Conservation (phyloP, 192 early-diverging fungal species). For the Umbelopsis vinacea region DNA sequence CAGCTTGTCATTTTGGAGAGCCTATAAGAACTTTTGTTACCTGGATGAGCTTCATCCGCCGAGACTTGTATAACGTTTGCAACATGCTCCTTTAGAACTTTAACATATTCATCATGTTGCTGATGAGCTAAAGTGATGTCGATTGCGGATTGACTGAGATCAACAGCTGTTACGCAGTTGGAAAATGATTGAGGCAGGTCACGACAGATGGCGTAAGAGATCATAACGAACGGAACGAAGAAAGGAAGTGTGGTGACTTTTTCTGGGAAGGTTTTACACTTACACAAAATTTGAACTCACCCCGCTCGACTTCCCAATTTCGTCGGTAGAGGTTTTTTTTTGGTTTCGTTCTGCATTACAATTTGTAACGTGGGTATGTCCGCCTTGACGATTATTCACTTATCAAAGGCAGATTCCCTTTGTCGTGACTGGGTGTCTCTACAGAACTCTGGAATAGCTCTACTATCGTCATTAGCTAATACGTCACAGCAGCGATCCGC, state of each 20-base stretch:
- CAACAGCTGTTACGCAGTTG: not conserved
- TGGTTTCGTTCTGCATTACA: not conserved
- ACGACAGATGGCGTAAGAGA: constrained; percentile 1
- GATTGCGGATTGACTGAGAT: constrained; percentile 18
- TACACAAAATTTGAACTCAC: no score
- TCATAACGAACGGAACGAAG: not conserved
- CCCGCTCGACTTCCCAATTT: no score
- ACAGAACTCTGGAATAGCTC: not conserved
- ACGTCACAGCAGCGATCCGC: constrained; percentile 4
- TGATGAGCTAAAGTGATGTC: constrained; percentile 32
- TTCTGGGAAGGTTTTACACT: no score
- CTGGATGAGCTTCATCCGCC: constrained; percentile 36
- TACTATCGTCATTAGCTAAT: not conserved
- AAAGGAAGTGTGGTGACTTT: not conserved
- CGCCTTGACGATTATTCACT: not conserved
- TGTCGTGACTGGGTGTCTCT: constrained; percentile 5
- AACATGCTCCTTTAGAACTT: constrained; percentile 2
- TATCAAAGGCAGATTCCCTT: constrained; percentile 7
- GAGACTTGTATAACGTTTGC: constrained; percentile 16
- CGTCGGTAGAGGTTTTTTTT: no score
- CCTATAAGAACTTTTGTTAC: no score
- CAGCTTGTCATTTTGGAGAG: no score
- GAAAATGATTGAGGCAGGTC: not conserved
- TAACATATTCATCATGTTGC: constrained; percentile 40
- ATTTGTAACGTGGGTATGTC: not conserved